Evolutionary conservation across 2,329 filamentous ascomycete genomes (phyloP), one percentile per base, ranked within the genome.

Genomic region (Diaporthe citriasiana): DNA sequence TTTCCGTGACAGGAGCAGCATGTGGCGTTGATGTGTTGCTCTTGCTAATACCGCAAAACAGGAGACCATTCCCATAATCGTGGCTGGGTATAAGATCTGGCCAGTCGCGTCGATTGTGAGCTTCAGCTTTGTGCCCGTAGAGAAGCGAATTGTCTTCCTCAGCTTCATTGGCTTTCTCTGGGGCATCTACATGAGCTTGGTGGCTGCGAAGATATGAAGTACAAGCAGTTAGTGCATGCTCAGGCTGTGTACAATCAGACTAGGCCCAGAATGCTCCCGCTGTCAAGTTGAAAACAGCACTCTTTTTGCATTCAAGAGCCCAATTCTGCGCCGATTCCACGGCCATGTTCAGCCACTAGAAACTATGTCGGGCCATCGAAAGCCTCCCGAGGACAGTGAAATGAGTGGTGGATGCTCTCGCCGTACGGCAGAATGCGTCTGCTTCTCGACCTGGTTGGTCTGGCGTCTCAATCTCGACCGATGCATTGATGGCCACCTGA

Each of bases 41-140:
- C 50, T 55, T 42, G 45, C 65, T 70, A 30, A 57, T 33, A 27
- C 33, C 7, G 27, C n/a, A 35, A 47, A 6, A 33, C 40, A 84
- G 82, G 81, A 87, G 81, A 87, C 86, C 0, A 82, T 87, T 9
- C 84, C 85, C 7, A 83, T 89, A 53, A 87, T 87, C 15, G 79
- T 87, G 15, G 85, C 85, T 4, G 86, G 86, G 3, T 87, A 87
- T 78, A 88, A 87, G 78, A 85, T 89, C 51, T 89, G 87, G 87
- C 87, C 87, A 0, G 81, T 87, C 60, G 87, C 86, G 0, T 87
- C 86, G 50, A 83, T 89, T 73, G 82, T 89, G 72, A 87, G 86
- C 78, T 88, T 89, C 77, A 85, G 80, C 72, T 86, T 84, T 57
- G 80, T 88, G 4, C 86, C 86, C 0, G 86, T 87, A n/a, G 85